Evolutionary conservation across 2,329 filamentous ascomycete genomes (phyloP).

Genomic region (Curvularia verruculosa): DNA sequence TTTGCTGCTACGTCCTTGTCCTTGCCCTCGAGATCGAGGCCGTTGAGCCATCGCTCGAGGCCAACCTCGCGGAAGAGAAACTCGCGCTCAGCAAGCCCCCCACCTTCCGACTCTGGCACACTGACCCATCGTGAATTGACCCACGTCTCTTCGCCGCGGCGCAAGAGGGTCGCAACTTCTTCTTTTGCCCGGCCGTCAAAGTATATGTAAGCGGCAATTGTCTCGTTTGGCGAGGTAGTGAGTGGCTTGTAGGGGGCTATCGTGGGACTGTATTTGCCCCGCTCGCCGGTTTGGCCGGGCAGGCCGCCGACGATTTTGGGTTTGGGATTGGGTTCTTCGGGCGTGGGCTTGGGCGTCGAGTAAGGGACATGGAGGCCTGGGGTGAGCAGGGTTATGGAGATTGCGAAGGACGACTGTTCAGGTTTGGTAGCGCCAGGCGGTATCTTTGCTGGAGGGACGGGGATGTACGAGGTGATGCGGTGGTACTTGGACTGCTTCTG

Average conservation of each 20-base stretch:
- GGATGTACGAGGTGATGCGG: slow-evolving; percentile 96
- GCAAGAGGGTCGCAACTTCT: slow-evolving; percentile 90
- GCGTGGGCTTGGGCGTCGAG: slow-evolving; percentile 81
- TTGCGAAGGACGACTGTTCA: slow-evolving; percentile 94
- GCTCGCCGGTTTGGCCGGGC: slow-evolving; percentile 59
- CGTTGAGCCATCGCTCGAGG: slow-evolving; percentile 94
- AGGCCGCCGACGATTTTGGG: slow-evolving; percentile 80
- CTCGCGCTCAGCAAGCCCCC: slow-evolving; percentile 92
- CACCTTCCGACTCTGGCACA: slow-evolving; percentile 86
- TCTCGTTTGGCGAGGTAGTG: slow-evolving; percentile 93
- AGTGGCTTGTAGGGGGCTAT: slow-evolving; percentile 88
- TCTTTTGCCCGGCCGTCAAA: slow-evolving; percentile 96
- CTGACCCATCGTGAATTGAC: slow-evolving; percentile 98
- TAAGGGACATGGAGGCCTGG: slow-evolving; percentile 89
- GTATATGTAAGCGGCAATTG: slow-evolving; percentile 98
- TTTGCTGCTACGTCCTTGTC: slow-evolving; percentile 77
- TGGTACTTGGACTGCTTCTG: slow-evolving; percentile 91
- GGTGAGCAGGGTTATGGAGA: slow-evolving; percentile 94
- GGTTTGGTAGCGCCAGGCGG: slow-evolving; percentile 71
- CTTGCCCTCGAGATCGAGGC: slow-evolving; percentile 90
- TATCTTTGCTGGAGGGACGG: slow-evolving; percentile 86
- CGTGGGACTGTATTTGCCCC: slow-evolving; percentile 61
- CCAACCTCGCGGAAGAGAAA: slow-evolving; percentile 98
- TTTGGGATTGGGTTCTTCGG: slow-evolving; percentile 78
- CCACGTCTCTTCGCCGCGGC: slow-evolving; percentile 97